Percentiles rank a stretch among this genome's conserved stretches.
These are phyloP conservation scores for Dryadomyces sulphureus DNA, from an alignment of 2,329 filamentous ascomycete genomes.

Conservation along the genomic window DNA sequence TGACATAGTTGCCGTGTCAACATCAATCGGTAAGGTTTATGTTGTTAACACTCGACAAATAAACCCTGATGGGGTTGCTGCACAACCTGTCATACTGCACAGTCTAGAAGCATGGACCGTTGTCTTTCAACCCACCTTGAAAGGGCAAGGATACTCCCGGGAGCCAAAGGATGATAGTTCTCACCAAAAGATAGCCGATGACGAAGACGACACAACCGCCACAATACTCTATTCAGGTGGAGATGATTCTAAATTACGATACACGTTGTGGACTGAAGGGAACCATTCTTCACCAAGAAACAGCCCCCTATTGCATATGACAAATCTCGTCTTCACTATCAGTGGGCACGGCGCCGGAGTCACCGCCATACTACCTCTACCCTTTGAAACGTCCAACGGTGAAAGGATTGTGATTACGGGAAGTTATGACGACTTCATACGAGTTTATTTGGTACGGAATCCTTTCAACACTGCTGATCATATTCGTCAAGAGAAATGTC, in stretches of 20 bases:
- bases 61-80: slow-evolving; percentile 18
- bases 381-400: slow-evolving; percentile 23
- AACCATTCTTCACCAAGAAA: neutral
- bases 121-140: slow-evolving; percentile 32
- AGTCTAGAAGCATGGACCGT: slow-evolving; percentile 62
- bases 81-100: slow-evolving; percentile 30
- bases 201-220: slow-evolving; percentile 4
- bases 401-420: slow-evolving; percentile 60
- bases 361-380: slow-evolving; percentile 67
- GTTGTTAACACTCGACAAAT: slow-evolving; percentile 34
- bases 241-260: slow-evolving; percentile 54
- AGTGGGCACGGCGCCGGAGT: slow-evolving; percentile 61
- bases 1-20: slow-evolving; percentile 51
- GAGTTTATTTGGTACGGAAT: slow-evolving; percentile 43
- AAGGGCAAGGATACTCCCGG: too few relatives aligned
- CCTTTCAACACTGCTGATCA: slow-evolving; percentile 25
- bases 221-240: slow-evolving; percentile 52
- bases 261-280: slow-evolving; percentile 15
- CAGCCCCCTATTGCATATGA: slow-evolving; percentile 2
- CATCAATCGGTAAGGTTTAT: slow-evolving; percentile 51
- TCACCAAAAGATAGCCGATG: too few relatives aligned
- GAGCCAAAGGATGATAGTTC: too few relatives aligned
- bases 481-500: slow-evolving; percentile 29
- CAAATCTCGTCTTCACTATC: slow-evolving; percentile 14
- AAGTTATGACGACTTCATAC: slow-evolving; percentile 77